phyloP scores from a whole-genome alignment of 2,329 filamentous ascomycete genomes.

The Fusarium verticillioides region DNA sequence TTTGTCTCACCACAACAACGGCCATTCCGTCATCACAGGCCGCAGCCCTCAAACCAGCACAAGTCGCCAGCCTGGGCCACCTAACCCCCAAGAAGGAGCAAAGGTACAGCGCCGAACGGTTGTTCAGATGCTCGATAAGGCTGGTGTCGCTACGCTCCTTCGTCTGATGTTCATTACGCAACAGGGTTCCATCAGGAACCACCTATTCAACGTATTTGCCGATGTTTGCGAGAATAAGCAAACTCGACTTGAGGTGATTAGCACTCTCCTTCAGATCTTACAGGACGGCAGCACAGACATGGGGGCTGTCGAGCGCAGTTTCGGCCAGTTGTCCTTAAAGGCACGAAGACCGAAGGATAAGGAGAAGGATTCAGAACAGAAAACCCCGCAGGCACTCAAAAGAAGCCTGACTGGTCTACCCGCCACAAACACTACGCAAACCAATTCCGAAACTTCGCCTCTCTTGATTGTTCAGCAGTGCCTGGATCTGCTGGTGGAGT shows the following conservation, averaged over 20 bases:
- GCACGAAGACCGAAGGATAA: constrained; percentile 82
- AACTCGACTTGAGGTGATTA: constrained; percentile 92
- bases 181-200: constrained; percentile 84
- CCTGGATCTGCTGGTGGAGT: constrained; percentile 82
- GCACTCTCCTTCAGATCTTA: constrained; percentile 89
- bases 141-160: constrained; percentile 92
- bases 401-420: constrained; percentile 73
- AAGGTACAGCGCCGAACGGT: constrained; percentile 82
- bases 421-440: constrained; percentile 57
- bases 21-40: constrained; percentile 47
- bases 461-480: constrained; percentile 97
- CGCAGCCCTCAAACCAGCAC: constrained; percentile 45
- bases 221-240: constrained; percentile 97
- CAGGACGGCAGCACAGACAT: constrained; percentile 96
- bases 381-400: constrained; percentile 85
- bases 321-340: constrained; percentile 89
- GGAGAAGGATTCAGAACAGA: constrained; percentile 67
- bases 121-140: constrained; percentile 96
- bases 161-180: constrained; percentile 99
- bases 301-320: constrained; percentile 93
- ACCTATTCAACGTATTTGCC: constrained; percentile 86
- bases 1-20: constrained; percentile 59
- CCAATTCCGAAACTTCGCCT: constrained; percentile 89
- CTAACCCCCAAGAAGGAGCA: constrained; percentile 60
- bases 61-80: constrained; percentile 33